phyloP scores from a whole-genome alignment of 2,329 filamentous ascomycete species.

The Pseudogymnoascus sp. region DNA sequence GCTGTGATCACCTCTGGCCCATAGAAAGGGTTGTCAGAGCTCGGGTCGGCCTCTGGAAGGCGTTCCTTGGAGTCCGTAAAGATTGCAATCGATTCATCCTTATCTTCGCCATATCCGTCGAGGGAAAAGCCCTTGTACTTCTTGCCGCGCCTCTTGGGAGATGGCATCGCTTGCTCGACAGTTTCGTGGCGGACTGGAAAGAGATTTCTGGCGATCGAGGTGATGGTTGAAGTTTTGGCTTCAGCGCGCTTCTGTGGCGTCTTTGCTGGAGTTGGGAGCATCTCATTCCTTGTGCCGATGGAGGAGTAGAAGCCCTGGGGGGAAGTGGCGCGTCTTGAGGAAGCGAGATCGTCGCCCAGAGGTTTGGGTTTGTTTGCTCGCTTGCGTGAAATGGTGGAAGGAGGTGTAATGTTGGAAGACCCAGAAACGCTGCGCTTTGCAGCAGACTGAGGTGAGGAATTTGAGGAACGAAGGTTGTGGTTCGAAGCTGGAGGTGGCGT shows the following conservation, averaged over 20 bases:
- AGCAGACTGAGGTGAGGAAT: constrained; percentile 21
- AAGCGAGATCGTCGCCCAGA: constrained; percentile 30
- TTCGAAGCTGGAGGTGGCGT: constrained; percentile 39
- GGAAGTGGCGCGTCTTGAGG: constrained; percentile 13
- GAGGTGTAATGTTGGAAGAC: constrained; percentile 16
- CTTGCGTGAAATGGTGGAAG: constrained; percentile 23
- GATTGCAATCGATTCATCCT: constrained; percentile 58
- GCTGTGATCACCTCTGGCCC: constrained; percentile 30
- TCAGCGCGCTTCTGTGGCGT: constrained; percentile 54
- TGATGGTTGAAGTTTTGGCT: constrained; percentile 43
- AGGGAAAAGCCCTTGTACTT: constrained; percentile 47
- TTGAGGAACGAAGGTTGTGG: constrained; percentile 30
- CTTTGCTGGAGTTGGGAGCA: constrained; percentile 72
- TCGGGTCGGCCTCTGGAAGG: constrained; percentile 58
- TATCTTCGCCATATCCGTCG: constrained; percentile 46
- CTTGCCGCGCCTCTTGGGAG: constrained; percentile 51
- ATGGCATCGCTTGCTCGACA: constrained; percentile 49
- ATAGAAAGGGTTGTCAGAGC: constrained; percentile 64
- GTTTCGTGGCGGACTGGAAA: constrained; percentile 39
- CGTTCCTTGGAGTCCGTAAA: constrained; percentile 76
- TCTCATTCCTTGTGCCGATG: constrained; percentile 32
- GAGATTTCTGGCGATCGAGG: constrained; percentile 50
- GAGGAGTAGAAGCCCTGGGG: not conserved
- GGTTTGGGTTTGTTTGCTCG: constrained; percentile 14
- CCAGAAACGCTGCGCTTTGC: constrained; percentile 19